Percentiles rank a stretch among this genome's conserved stretches.
Conservation (phyloP, 345 rosid genomes). For the Citrus australasica region DNA sequence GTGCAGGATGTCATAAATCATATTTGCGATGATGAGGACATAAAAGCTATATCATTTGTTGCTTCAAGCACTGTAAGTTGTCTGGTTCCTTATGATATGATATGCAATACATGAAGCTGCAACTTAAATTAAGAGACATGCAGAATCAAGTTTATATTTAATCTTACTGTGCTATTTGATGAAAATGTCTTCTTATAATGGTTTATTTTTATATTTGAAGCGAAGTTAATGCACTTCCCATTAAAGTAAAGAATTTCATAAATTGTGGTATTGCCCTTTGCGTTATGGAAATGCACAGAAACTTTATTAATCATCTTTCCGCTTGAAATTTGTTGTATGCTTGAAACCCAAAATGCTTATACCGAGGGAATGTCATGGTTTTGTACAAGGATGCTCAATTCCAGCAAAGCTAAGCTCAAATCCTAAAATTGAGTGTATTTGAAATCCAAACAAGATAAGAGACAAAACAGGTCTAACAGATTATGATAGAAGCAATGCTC, state of each 20-base stretch:
- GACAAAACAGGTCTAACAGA: neutral
- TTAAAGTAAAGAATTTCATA: neutral
- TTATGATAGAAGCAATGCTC: neutral
- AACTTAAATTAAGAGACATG: neutral
- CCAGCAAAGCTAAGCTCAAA: neutral
- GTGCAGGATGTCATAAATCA: constrained; percentile 44
- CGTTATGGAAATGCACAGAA: neutral
- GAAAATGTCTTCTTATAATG: neutral
- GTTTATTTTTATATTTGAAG: neutral
- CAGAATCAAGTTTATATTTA: neutral
- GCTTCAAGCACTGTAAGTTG: constrained; percentile 40
- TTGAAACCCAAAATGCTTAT: neutral
- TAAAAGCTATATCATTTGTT: constrained; percentile 42
- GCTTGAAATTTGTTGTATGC: neutral
- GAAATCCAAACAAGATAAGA: neutral
- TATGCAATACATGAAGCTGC: neutral
- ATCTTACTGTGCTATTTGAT: neutral
- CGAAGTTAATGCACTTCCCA: neutral
- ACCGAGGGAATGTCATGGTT: neutral
- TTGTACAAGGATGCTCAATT: neutral
- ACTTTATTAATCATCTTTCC: neutral
- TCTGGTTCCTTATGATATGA: neutral
- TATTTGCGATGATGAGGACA: constrained; percentile 50
- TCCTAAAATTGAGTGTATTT: neutral
- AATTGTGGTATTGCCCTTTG: neutral